phyloP scores from a whole-genome alignment of 176 grass and related monocot genomes.

The Oryza officinalis region DNA sequence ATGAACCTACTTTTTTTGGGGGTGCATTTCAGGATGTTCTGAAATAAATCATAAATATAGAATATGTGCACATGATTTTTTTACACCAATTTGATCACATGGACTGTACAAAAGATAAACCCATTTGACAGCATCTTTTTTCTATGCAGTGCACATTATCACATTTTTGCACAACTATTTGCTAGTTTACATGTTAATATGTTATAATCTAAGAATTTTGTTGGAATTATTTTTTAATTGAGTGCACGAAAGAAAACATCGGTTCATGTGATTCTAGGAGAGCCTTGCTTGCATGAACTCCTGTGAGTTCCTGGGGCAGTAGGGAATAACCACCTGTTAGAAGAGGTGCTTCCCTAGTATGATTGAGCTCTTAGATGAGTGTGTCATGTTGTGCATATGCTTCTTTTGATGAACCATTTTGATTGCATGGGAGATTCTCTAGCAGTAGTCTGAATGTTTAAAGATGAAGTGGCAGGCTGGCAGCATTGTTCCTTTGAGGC shows the following conservation, averaged over 20 bases:
- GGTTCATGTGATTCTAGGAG: background rate
- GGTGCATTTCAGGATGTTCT: background rate
- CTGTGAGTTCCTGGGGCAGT: background rate
- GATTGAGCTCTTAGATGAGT: slow-evolving; percentile 21
- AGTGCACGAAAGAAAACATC: background rate
- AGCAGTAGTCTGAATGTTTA: background rate
- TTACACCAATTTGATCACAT: background rate
- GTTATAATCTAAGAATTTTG: background rate
- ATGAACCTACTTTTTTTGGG: too few species aligned
- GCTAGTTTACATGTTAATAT: background rate
- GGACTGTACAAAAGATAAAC: background rate
- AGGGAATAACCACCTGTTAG: background rate
- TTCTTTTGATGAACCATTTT: slow-evolving; percentile 7
- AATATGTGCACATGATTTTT: background rate
- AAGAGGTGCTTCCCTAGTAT: background rate
- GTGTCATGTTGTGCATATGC: background rate
- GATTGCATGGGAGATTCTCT: background rate
- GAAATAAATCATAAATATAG: background rate
- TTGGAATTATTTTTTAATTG: background rate
- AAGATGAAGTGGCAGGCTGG: background rate
- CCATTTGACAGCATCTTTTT: background rate
- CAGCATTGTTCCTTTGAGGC: background rate
- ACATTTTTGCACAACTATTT: background rate
- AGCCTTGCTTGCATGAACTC: background rate
- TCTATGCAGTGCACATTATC: background rate